A percentile compares a stretch with the other conserved stretches of the same genome.
Evolutionary conservation across 2,329 filamentous ascomycete species (phyloP).

Genomic region (Ascocoryne sarcoides): DNA sequence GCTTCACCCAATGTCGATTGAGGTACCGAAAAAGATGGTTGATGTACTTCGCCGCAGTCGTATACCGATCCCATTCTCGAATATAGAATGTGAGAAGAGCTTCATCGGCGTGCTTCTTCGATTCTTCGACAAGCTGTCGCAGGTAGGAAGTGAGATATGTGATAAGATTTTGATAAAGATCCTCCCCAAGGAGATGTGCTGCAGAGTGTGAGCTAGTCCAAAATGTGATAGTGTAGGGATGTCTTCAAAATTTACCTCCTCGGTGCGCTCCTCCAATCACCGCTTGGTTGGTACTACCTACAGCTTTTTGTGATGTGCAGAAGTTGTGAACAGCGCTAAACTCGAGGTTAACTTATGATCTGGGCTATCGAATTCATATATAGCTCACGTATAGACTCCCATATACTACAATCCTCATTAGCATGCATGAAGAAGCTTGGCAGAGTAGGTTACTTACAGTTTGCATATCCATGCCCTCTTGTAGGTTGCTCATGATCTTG

Average conservation of each 20-base stretch:
- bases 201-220: slow-evolving; percentile 11
- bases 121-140: slow-evolving; percentile 56
- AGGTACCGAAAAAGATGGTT: slow-evolving; percentile 95
- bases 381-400: slow-evolving; percentile 78
- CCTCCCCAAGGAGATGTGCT: slow-evolving; percentile 93
- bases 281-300: slow-evolving; percentile 43
- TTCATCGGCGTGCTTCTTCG: slow-evolving; percentile 77
- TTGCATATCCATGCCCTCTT: slow-evolving; percentile 87
- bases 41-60: slow-evolving; percentile 90
- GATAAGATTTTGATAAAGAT: slow-evolving; percentile 87
- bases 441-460: slow-evolving; percentile 34
- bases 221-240: slow-evolving; percentile 6
- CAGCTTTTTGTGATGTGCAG: slow-evolving; percentile 93
- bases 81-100: slow-evolving; percentile 90
- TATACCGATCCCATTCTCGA: slow-evolving; percentile 92
- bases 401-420: slow-evolving; percentile 51
- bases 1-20: slow-evolving; percentile 97
- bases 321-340: slow-evolving; percentile 90
- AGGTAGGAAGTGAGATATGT: slow-evolving; percentile 77
- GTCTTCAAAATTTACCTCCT: slow-evolving; percentile 48
- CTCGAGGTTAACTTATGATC: slow-evolving; percentile 30
- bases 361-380: background rate
- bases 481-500: slow-evolving; percentile 86
- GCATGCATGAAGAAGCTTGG: background rate
- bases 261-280: slow-evolving; percentile 50